Percentiles rank a stretch among this genome's conserved stretches.
Evolutionary conservation across 139 green algal genomes (phyloP).

Genomic region (Microglena sp.): DNA sequence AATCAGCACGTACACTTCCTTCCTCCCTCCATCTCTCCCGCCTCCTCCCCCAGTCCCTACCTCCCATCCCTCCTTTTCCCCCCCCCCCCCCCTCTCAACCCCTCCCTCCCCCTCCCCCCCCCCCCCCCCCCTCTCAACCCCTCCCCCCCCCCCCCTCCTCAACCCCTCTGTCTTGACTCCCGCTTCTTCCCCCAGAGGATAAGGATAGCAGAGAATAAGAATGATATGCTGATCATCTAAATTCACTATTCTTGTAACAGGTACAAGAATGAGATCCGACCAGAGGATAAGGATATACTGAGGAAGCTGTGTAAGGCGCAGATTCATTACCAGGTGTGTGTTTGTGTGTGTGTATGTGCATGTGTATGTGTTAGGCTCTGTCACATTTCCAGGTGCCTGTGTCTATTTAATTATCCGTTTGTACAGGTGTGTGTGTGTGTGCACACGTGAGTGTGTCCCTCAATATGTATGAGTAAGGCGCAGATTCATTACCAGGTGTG

Average conservation of each 20-base stretch:
- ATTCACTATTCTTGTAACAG: too few species aligned
- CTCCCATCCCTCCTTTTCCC: background rate
- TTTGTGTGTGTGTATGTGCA: background rate
- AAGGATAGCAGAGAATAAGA: too few species aligned
- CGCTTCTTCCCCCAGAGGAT: too few species aligned
- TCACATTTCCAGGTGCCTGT: background rate
- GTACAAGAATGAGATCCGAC: constrained; percentile 87
- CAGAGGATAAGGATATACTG: constrained; percentile 71
- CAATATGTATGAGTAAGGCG: background rate
- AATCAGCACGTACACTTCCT: background rate
- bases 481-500: background rate
- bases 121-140: too few species aligned
- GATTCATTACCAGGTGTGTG: constrained; percentile 71
- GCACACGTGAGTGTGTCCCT: background rate
- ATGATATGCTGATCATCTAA: too few species aligned
- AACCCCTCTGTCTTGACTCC: too few species aligned
- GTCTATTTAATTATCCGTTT: background rate
- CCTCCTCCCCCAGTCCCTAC: background rate
- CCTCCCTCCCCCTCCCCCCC: too few species aligned
- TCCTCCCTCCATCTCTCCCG: constrained; percentile 3
- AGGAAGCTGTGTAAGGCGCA: constrained; percentile 65
- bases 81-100: background rate
- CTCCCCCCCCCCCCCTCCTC: too few species aligned
- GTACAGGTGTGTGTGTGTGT: background rate
- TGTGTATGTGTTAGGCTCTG: background rate